phyloP scores from a whole-genome alignment of 2,329 filamentous ascomycete genomes.

The Aspergillus pseudoviridinutans region DNA sequence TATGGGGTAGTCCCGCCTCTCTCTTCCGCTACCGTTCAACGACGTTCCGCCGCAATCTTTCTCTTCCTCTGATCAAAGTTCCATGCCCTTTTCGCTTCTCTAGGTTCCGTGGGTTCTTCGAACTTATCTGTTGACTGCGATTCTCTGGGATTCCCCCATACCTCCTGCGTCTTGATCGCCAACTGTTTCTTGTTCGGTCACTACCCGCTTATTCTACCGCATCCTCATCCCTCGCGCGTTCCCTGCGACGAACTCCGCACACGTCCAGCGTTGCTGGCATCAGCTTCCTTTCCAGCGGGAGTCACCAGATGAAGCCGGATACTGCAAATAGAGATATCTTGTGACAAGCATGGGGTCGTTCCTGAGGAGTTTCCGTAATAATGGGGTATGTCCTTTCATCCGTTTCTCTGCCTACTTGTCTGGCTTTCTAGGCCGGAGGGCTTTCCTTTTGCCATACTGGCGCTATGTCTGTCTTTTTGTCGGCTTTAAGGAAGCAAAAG shows the following conservation, averaged over 20 bases:
- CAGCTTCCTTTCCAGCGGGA: constrained; percentile 15
- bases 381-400: constrained; percentile 29
- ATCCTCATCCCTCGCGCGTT: not conserved
- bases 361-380: constrained; percentile 36
- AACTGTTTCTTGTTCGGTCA: constrained; percentile 3
- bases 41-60: constrained; percentile 3
- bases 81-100: not conserved
- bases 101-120: not conserved
- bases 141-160: not conserved
- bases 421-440: not conserved
- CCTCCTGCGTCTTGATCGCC: not conserved
- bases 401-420: not conserved
- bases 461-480: not conserved
- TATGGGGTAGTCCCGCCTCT: constrained; percentile 1
- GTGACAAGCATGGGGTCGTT: constrained; percentile 39
- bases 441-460: constrained; percentile 14
- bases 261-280: constrained; percentile 15
- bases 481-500: not conserved
- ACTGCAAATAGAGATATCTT: constrained; percentile 17
- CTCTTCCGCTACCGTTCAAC: constrained; percentile 1
- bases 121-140: not conserved
- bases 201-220: not conserved
- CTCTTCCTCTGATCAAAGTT: not conserved
- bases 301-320: constrained; percentile 27
- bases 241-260: constrained; percentile 1